Evolutionary conservation across 225 moss, liverwort and hornwort genomes (phyloP).

Genomic region (Polytrichum commune): DNA sequence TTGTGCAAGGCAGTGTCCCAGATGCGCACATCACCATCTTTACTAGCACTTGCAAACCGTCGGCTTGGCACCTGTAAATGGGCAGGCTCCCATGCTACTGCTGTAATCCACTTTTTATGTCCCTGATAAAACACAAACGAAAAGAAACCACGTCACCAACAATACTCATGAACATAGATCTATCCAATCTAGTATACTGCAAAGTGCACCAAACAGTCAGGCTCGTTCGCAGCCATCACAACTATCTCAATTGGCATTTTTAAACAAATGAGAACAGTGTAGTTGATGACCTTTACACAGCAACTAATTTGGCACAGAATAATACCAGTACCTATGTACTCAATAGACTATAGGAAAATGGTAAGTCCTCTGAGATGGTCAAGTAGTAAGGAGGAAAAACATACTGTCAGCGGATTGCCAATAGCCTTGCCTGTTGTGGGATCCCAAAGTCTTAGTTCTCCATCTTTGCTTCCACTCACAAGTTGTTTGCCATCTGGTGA

Average conservation of each 20-base stretch:
- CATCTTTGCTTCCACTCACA: slow-evolving; percentile 91
- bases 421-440: slow-evolving; percentile 77
- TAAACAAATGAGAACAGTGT: too few species aligned
- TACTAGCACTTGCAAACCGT: slow-evolving; percentile 94
- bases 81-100: slow-evolving; percentile 90
- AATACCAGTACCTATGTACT: too few species aligned
- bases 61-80: slow-evolving; percentile 86
- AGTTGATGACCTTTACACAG: too few species aligned
- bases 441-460: slow-evolving; percentile 89
- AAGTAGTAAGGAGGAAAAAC: slow-evolving; percentile 23
- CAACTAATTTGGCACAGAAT: too few species aligned
- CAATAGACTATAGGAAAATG: too few species aligned
- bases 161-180: too few species aligned
- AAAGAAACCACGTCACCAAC: too few species aligned
- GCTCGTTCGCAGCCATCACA: too few species aligned
- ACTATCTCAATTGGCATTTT: too few species aligned
- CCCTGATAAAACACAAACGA: slow-evolving; percentile 32
- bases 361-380: too few species aligned
- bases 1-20: slow-evolving; percentile 81
- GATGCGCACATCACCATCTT: slow-evolving; percentile 88
- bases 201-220: too few species aligned
- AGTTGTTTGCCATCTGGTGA: slow-evolving; percentile 96
- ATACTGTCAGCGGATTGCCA: slow-evolving; percentile 74
- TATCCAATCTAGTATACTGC: too few species aligned
- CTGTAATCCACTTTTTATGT: slow-evolving; percentile 97